Evolutionary conservation across 371 early-diverging fungal species (phyloP).

Genomic region (Parasitella parasitica): DNA sequence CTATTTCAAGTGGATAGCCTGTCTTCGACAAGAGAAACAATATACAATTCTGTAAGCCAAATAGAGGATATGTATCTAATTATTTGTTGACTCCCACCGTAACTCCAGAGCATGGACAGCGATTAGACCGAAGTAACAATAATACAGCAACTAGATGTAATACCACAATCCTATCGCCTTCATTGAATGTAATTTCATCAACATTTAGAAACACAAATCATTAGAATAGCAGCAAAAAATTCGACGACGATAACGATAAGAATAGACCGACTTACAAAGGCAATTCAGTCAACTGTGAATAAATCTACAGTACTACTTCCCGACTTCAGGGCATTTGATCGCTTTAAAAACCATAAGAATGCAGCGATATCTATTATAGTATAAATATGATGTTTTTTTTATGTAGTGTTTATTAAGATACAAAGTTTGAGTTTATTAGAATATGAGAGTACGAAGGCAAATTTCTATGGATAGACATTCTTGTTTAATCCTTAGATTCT

Average conservation of each 20-base stretch:
- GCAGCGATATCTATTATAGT: too few relatives aligned
- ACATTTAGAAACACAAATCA: not conserved
- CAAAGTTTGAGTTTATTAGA: too few relatives aligned
- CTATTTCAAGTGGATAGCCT: constrained; percentile 19
- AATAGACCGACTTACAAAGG: constrained; percentile 34
- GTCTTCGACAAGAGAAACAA: constrained; percentile 15
- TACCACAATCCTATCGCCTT: too few relatives aligned
- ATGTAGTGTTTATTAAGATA: too few relatives aligned
- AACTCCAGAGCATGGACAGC: constrained; percentile 7
- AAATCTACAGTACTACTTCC: too few relatives aligned
- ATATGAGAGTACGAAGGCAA: too few relatives aligned
- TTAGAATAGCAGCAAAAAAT: not conserved
- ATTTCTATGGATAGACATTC: too few relatives aligned
- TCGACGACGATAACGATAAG: not conserved
- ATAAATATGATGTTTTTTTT: too few relatives aligned
- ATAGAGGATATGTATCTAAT: constrained; percentile 7
- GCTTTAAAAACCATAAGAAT: too few relatives aligned
- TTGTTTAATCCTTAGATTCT: not conserved
- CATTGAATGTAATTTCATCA: not conserved
- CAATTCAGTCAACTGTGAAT: constrained; percentile 41
- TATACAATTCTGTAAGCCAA: constrained; percentile 19
- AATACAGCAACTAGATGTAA: not conserved
- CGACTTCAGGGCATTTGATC: too few relatives aligned
- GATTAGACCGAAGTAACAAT: not conserved
- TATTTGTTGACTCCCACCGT: constrained; percentile 21